Evolutionary conservation across 495 filamentous ascomycete genomes (phyloP).

Genomic region (Melanomma pulvis-pyrius): DNA sequence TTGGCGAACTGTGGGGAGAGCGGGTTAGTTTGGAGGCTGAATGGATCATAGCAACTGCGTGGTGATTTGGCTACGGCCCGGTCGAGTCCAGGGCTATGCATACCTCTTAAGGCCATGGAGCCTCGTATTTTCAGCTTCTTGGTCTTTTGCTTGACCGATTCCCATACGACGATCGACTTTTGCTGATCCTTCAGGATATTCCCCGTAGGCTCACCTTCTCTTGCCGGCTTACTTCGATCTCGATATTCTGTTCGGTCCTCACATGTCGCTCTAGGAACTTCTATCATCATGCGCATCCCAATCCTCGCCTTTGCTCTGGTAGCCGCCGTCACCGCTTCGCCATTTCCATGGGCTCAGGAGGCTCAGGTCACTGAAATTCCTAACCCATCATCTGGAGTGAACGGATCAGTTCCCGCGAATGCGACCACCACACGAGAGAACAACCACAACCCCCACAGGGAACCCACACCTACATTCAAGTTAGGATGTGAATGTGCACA

Average conservation of each 20-base stretch:
- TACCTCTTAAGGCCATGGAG: background rate
- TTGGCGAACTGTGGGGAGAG: constrained; percentile 13
- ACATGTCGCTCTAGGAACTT: background rate
- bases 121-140: constrained; percentile 13
- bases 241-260: no score
- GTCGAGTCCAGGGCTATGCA: background rate
- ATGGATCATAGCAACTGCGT: background rate
- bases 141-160: constrained; percentile 1
- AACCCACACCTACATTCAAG: constrained; percentile 29
- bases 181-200: constrained; percentile 5
- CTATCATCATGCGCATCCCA: constrained; percentile 18
- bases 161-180: constrained; percentile 1
- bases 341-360: constrained; percentile 2
- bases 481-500: constrained; percentile 13
- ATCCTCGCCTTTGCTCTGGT: constrained; percentile 15
- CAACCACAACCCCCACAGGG: constrained; percentile 20
- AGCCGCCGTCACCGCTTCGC: constrained; percentile 9
- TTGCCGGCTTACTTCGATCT: background rate
- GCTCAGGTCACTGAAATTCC: background rate
- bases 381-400: background rate
- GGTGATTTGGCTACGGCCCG: constrained; percentile 13
- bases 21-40: background rate
- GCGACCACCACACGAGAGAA: background rate
- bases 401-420: background rate
- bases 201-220: background rate